A percentile compares a stretch with the other conserved stretches of the same genome.
Conservation (phyloP, 1,284 basidiomycete genomes). For the Leccinum pachyderme region DNA sequence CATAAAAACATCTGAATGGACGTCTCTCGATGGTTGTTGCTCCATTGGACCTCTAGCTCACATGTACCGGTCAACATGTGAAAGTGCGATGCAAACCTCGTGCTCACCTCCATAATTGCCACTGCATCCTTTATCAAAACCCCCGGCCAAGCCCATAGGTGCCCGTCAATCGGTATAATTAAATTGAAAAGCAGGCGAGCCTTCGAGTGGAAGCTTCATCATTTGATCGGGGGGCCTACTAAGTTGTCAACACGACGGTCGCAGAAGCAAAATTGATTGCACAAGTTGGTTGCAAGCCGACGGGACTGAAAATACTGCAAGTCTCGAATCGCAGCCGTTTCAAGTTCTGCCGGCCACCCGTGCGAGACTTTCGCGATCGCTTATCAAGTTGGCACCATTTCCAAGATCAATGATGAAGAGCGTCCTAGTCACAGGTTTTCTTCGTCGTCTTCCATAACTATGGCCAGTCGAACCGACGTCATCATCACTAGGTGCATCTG, state of each 20-base stretch:
- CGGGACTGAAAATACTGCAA: background rate
- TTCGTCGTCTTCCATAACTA: background rate
- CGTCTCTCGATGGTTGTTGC: background rate
- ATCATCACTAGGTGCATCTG: slow-evolving; percentile 62
- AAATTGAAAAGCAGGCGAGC: background rate
- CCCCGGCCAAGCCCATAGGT: background rate
- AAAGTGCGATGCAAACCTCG: background rate
- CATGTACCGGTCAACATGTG: background rate
- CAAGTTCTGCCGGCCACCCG: background rate
- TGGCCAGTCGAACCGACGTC: slow-evolving; percentile 10
- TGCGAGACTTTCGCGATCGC: background rate
- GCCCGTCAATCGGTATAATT: background rate
- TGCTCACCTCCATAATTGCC: background rate
- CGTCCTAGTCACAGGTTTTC: slow-evolving; percentile 54
- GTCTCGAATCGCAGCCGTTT: background rate
- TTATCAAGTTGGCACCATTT: too few species aligned
- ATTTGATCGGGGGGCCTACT: background rate
- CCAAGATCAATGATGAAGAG: slow-evolving; percentile 28
- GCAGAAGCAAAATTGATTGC: too few species aligned
- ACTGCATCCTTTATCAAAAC: background rate
- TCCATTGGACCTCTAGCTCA: background rate
- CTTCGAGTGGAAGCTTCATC: background rate
- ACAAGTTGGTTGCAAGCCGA: too few species aligned
- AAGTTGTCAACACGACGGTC: background rate
- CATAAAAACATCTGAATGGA: background rate